Percentiles rank a stretch among this genome's conserved stretches.
Conservation (phyloP, 106 monocot species). For the Phalaenopsis equestris region DNA sequence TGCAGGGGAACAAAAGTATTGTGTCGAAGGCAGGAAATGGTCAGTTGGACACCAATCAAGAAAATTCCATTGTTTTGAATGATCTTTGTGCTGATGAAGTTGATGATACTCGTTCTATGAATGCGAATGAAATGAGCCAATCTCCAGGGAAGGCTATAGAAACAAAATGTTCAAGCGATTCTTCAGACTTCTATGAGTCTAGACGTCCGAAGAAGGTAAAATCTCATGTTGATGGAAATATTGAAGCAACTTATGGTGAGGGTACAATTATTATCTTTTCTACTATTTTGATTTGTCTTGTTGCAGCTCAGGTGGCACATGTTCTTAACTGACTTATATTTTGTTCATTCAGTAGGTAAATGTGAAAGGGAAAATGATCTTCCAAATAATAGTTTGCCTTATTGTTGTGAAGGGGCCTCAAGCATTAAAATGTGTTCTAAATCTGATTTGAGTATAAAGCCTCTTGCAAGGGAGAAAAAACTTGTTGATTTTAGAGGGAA, state of each 20-base stretch:
- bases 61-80: constrained; percentile 20
- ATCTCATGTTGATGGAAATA: constrained; percentile 17
- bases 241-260: constrained; percentile 31
- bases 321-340: neutral
- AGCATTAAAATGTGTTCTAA: constrained; percentile 15
- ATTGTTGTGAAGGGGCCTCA: constrained; percentile 13
- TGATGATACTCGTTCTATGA: neutral
- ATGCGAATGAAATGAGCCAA: constrained; percentile 1
- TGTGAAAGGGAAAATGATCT: neutral
- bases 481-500: constrained; percentile 89
- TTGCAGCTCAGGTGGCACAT: neutral
- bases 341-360: neutral
- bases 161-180: constrained; percentile 33
- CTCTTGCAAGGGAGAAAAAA: constrained; percentile 65
- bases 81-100: constrained; percentile 14
- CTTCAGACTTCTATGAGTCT: constrained; percentile 17
- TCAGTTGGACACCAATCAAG: constrained; percentile 23
- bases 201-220: constrained; percentile 69
- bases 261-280: neutral
- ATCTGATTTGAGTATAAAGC: constrained; percentile 29
- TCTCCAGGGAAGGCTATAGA: constrained; percentile 9
- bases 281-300: neutral
- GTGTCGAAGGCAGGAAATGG: constrained; percentile 19
- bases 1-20: constrained; percentile 40
- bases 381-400: neutral